Evolutionary conservation across 1,139 yeast species (phyloP), one percentile per base, ranked within the genome.

Genomic region (Yamadazyma taylorii): DNA sequence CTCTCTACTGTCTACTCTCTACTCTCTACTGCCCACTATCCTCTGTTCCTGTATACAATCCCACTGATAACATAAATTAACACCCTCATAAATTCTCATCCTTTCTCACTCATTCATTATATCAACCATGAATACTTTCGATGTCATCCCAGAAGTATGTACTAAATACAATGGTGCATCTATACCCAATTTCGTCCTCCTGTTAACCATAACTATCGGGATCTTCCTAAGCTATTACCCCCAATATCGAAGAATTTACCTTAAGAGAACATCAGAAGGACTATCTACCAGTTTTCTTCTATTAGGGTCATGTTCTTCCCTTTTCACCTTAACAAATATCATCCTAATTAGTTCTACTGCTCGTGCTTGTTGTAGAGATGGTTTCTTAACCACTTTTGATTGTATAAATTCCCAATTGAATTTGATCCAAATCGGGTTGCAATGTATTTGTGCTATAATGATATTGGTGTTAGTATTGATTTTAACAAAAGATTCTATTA

Each of bases 211-310:
- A 31, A 79, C 90, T 0, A 38, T 77, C 2, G 95, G 92, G 4
- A 85, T 88, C 17, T 75, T 81, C 32, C 51, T 73, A n/a, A 84
- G 94, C 34, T 88, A 87, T 55, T 41, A 82, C 2, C 95, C 96
- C 0, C 96, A 88, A 59, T 87, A 84, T 56, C 48, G 67, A 36
- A 72, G 85, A 34, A 81, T 88, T 34, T 60, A 76, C 35, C 52
- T 56, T 15, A 75, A 88, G 36, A 61, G 74, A 39, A 74, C 89
- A 6, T 81, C 92, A 5, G 92, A 86, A 53, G 96, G 96, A 3
- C 65, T 88, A 21, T 83, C 92, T 2, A 85, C 90, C 8, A 72
- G 76, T 50, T 88, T 82, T 53, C 65, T 88, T 34, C 63, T 87
- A 11, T 69, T 88, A 28, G 94, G 95, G 3, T 79, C 87, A 11